Evolutionary conservation across 2,329 filamentous ascomycete species (phyloP).

Genomic region (Apiospora marii): DNA sequence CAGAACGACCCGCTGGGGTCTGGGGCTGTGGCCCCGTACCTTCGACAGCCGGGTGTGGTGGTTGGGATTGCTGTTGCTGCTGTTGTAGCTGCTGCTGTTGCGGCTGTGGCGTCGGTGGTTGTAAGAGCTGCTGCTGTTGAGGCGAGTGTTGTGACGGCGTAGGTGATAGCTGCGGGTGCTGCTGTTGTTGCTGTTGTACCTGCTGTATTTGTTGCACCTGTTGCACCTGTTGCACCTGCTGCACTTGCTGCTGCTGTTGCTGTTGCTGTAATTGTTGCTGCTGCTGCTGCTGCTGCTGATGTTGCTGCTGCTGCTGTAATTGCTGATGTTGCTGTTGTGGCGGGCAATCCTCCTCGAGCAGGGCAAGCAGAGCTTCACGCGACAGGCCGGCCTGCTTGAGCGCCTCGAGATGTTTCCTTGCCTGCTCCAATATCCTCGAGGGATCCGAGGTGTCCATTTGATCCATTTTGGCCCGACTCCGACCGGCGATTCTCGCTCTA

Average conservation of each 20-base stretch:
- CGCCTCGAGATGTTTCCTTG: constrained; percentile 43
- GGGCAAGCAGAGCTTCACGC: constrained; percentile 39
- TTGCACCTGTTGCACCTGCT: constrained; percentile 24
- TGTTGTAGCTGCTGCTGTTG: constrained; percentile 31
- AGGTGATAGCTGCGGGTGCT: constrained; percentile 25
- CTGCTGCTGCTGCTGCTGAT: constrained; percentile 23
- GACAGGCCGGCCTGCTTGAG: constrained; percentile 45
- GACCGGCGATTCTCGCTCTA: constrained; percentile 19
- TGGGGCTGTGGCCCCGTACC: constrained; percentile 27
- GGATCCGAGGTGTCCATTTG: constrained; percentile 22
- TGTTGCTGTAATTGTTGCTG: background rate
- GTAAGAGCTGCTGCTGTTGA: constrained; percentile 25
- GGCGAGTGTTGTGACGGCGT: constrained; percentile 28
- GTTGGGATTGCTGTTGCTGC: constrained; percentile 28
- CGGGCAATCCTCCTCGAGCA: constrained; percentile 38
- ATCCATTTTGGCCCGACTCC: constrained; percentile 21
- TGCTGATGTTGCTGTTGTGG: constrained; percentile 30
- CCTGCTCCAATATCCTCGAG: constrained; percentile 39
- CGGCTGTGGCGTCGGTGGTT: constrained; percentile 24
- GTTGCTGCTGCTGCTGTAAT: constrained; percentile 29
- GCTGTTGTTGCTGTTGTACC: constrained; percentile 26
- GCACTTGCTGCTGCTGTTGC: background rate
- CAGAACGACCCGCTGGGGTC: constrained; percentile 15
- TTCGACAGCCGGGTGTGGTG: constrained; percentile 31
- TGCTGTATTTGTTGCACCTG: constrained; percentile 25